Conservation (phyloP, 352 stramenopile species). For the Phytophthora europaea region DNA sequence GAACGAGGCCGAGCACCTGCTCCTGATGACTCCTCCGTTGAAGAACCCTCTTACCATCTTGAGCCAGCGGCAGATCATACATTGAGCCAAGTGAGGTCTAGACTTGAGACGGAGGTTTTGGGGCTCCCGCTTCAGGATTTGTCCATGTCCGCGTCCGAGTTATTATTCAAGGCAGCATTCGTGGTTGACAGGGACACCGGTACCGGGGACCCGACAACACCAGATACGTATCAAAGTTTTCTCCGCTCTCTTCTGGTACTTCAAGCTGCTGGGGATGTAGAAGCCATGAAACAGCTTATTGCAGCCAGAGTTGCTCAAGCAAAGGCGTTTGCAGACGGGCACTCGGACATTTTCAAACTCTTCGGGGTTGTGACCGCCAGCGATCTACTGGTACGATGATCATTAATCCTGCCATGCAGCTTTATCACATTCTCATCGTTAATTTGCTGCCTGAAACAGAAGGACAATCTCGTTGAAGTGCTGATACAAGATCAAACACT, state of each 20-base stretch:
- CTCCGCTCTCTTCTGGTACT: conserved; percentile 35
- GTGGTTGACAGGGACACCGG: conserved; percentile 28
- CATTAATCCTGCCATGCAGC: background rate
- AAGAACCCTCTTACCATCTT: background rate
- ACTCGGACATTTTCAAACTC: conserved; percentile 23
- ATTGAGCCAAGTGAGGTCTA: conserved; percentile 28
- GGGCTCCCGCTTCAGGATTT: conserved; percentile 45
- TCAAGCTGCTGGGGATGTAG: conserved; percentile 28
- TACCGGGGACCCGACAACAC: background rate
- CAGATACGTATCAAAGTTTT: conserved; percentile 36
- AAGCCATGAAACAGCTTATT: conserved; percentile 40
- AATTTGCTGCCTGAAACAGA: conserved; percentile 19
- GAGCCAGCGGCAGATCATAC: background rate
- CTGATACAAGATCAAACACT: conserved; percentile 33
- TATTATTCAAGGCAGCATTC: conserved; percentile 73
- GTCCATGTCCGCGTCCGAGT: conserved; percentile 27
- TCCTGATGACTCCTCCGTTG: background rate
- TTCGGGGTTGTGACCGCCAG: conserved; percentile 29
- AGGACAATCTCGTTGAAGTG: conserved; percentile 11
- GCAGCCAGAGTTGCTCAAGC: conserved; percentile 30
- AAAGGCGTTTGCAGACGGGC: conserved; percentile 28
- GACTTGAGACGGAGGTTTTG: conserved; percentile 58
- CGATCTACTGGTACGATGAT: conserved; percentile 42
- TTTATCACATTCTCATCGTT: conserved; percentile 6
- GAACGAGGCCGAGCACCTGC: background rate